phyloP scores from a whole-genome alignment of 106 monocot species.

The Acanthochlamys bracteata region DNA sequence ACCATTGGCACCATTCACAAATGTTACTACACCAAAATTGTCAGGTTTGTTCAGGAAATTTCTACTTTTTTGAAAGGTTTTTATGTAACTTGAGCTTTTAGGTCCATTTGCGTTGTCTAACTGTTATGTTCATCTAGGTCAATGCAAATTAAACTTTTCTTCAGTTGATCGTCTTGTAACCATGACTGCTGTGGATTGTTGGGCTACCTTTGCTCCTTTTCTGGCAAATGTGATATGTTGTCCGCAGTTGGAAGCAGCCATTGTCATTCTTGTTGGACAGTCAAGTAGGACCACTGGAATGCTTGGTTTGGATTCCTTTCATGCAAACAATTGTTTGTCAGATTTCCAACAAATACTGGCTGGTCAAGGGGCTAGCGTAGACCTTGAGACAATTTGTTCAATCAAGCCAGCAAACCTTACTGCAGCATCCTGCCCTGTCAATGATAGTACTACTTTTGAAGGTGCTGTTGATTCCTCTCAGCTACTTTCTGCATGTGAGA shows the following conservation, averaged over 20 bases:
- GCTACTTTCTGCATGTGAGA: constrained; percentile 70
- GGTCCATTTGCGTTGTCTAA: too few species aligned
- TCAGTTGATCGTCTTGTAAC: constrained; percentile 45
- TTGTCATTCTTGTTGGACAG: constrained; percentile 79
- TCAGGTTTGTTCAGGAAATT: constrained; percentile 40
- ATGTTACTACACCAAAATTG: constrained; percentile 55
- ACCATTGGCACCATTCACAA: constrained; percentile 59
- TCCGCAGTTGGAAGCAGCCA: constrained; percentile 85
- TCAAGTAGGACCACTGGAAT: constrained; percentile 63
- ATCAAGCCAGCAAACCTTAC: constrained; percentile 58
- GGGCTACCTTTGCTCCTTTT: constrained; percentile 74
- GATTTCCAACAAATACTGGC: constrained; percentile 74
- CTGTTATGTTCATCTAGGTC: constrained; percentile 29
- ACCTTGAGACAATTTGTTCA: constrained; percentile 65
- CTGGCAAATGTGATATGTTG: constrained; percentile 97
- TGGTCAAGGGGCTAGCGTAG: constrained; percentile 60
- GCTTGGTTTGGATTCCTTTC: constrained; percentile 61
- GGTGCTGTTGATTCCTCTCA: constrained; percentile 72
- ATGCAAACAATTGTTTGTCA: constrained; percentile 86
- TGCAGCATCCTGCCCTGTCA: constrained; percentile 62
- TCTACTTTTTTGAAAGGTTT: background rate
- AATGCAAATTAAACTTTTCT: constrained; percentile 74
- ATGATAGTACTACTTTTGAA: constrained; percentile 55
- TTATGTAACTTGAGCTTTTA: too few species aligned
- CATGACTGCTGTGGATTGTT: constrained; percentile 87